phyloP scores from a whole-genome alignment of 2,329 filamentous ascomycete genomes.

The Graphilbum fragrans region DNA sequence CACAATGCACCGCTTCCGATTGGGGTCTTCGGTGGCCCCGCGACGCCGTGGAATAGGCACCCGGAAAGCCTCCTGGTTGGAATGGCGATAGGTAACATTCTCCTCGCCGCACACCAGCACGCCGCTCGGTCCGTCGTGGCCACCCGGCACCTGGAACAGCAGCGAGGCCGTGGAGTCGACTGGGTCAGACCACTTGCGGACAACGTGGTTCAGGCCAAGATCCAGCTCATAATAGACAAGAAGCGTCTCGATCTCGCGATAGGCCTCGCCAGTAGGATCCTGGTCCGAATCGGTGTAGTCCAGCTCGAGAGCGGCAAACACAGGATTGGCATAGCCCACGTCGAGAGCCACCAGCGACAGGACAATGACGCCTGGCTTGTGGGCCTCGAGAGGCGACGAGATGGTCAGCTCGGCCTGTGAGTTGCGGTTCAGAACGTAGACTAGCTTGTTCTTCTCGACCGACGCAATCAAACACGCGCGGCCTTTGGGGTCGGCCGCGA shows the following conservation, averaged over 20 bases:
- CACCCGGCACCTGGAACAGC: conserved; percentile 90
- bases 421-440: conserved; percentile 95
- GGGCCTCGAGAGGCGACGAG: conserved; percentile 90
- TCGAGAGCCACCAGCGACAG: conserved; percentile 82
- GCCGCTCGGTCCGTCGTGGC: conserved; percentile 84
- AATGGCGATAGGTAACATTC: conserved; percentile 93
- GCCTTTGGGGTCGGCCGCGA: conserved; percentile 91
- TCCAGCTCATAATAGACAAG: conserved; percentile 97
- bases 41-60: conserved; percentile 79
- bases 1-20: conserved; percentile 76
- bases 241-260: conserved; percentile 72
- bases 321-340: conserved; percentile 92
- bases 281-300: conserved; percentile 88
- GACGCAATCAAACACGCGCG: conserved; percentile 90
- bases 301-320: conserved; percentile 89
- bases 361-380: conserved; percentile 83
- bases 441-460: conserved; percentile 97
- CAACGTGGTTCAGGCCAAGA: conserved; percentile 90
- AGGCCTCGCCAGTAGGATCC: conserved; percentile 75
- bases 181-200: conserved; percentile 89
- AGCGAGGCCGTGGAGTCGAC: conserved; percentile 84
- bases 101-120: conserved; percentile 92
- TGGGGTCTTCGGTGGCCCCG: conserved; percentile 83
- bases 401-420: conserved; percentile 91
- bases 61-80: conserved; percentile 80